phyloP scores from a whole-genome alignment of 1,284 basidiomycete genomes.

The Trichosporon ovoides region DNA sequence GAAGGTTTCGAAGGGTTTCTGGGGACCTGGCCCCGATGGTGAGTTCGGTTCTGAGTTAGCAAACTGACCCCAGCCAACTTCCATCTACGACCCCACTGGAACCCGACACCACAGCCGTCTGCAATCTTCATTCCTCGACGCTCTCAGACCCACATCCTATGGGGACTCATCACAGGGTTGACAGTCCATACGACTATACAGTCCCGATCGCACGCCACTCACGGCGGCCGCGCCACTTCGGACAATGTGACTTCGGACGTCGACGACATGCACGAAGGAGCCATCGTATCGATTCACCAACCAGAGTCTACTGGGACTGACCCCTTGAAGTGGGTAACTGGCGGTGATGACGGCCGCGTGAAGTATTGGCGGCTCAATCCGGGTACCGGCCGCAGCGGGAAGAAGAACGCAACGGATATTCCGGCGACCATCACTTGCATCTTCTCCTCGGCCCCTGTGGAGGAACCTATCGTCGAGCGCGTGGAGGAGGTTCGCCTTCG shows the following conservation, averaged over 20 bases:
- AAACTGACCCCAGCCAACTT: conserved; percentile 33
- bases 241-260: conserved; percentile 31
- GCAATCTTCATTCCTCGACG: conserved; percentile 33
- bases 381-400: conserved; percentile 22
- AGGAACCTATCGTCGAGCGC: conserved; percentile 27
- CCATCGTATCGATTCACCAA: conserved; percentile 33
- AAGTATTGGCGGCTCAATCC: conserved; percentile 43
- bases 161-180: conserved; percentile 40
- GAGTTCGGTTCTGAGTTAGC: conserved; percentile 10
- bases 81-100: conserved; percentile 38
- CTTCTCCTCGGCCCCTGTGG: conserved; percentile 29
- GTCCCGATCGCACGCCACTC: conserved; percentile 30
- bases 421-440: conserved; percentile 33
- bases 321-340: conserved; percentile 38
- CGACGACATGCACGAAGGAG: conserved; percentile 32
- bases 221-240: conserved; percentile 36
- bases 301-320: conserved; percentile 18
- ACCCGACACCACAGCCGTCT: conserved; percentile 24
- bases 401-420: conserved; percentile 23
- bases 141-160: conserved; percentile 35
- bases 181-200: conserved; percentile 42
- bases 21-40: conserved; percentile 44
- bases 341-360: conserved; percentile 41
- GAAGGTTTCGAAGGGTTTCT: conserved; percentile 45
- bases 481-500: conserved; percentile 32